Conservation (phyloP, 768 basidiomycete species). For the Hericium erinaceus region DNA sequence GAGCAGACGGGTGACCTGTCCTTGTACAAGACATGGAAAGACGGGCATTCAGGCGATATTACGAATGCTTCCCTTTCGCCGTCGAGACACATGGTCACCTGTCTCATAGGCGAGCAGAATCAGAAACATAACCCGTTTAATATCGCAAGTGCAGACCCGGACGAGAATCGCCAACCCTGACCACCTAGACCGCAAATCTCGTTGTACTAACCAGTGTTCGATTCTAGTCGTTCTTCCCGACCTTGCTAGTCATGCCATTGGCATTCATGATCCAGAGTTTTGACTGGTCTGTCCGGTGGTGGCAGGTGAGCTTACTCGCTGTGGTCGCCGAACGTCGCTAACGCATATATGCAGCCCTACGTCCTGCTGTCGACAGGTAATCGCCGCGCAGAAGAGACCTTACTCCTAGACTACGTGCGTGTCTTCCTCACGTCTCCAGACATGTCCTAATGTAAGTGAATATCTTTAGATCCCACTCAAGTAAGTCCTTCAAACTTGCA, state of each 20-base stretch:
- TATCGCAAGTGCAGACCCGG: background rate
- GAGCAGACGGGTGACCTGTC: no score
- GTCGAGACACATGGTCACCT: no score
- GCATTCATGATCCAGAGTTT: constrained; percentile 39
- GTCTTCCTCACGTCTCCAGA: background rate
- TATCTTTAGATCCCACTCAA: constrained; percentile 1
- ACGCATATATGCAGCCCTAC: constrained; percentile 45
- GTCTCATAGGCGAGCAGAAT: no score
- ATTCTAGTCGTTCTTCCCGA: constrained; percentile 50
- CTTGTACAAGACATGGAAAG: no score
- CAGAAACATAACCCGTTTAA: no score
- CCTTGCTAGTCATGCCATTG: constrained; percentile 39
- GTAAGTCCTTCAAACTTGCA: background rate
- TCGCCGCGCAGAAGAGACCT: constrained; percentile 44
- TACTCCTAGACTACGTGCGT: constrained; percentile 61
- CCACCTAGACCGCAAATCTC: background rate
- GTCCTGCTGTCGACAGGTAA: constrained; percentile 44
- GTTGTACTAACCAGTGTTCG: background rate
- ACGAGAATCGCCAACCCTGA: background rate
- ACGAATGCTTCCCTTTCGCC: no score
- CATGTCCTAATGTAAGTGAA: background rate
- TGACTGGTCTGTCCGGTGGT: constrained; percentile 47
- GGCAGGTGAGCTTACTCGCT: constrained; percentile 38
- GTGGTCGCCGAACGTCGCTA: background rate
- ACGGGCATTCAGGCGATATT: no score